Percentiles rank a stretch among this genome's conserved stretches.
These are phyloP conservation scores for Saxophila tyrrhenica DNA, from an alignment of 495 filamentous ascomycete species.

Conservation along the genomic window DNA sequence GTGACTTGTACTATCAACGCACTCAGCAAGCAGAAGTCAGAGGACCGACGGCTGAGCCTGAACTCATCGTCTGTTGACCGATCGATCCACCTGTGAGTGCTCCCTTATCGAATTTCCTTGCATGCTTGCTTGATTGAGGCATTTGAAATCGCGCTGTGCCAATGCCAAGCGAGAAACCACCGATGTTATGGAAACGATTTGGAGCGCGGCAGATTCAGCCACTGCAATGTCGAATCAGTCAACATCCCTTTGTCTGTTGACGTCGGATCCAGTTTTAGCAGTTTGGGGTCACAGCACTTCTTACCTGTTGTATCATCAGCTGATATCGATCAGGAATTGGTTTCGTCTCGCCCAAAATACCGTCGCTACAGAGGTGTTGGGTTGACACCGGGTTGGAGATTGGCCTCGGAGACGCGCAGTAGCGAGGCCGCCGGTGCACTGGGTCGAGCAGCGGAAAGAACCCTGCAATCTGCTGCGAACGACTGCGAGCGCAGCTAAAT, in stretches of 20 bases:
- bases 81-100: not conserved
- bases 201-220: not conserved
- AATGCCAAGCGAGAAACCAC: not conserved
- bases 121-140: not conserved
- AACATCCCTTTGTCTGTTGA: conserved; percentile 2
- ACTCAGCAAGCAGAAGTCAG: not conserved
- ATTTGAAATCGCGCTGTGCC: not conserved
- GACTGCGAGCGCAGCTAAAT: conserved; percentile 9
- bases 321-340: conserved; percentile 6
- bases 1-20: not conserved
- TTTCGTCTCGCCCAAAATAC: conserved; percentile 2
- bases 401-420: conserved; percentile 16
- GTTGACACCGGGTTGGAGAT: conserved; percentile 6
- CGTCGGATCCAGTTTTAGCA: not conserved
- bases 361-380: conserved; percentile 5
- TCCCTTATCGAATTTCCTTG: conserved; percentile 3
- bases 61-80: not conserved
- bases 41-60: not conserved
- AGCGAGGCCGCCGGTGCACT: conserved; percentile 12
- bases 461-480: conserved; percentile 23
- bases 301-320: not conserved
- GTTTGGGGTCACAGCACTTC: not conserved
- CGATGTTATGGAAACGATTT: not conserved
- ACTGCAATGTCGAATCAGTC: not conserved
- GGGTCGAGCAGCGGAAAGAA: conserved; percentile 6